Evolutionary conservation across 331 rosid genomes (phyloP).

Genomic region (Acacia pycnantha): DNA sequence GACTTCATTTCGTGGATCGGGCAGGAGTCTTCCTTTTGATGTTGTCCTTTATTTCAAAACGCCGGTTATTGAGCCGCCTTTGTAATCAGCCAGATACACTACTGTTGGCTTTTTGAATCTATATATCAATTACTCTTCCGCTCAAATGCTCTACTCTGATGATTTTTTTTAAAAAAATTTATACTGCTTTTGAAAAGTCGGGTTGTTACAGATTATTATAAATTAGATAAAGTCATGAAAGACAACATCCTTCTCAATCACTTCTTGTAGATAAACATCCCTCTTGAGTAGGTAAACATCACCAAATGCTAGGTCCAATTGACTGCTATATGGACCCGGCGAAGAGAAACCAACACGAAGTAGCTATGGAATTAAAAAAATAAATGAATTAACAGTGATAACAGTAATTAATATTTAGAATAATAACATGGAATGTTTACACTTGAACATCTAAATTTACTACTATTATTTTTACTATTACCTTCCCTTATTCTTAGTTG

Average conservation of each 20-base stretch:
- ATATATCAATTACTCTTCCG: too few relatives aligned
- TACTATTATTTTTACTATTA: background rate
- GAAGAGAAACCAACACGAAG: background rate
- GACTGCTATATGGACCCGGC: background rate
- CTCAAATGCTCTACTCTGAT: too few relatives aligned
- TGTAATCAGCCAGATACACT: too few relatives aligned
- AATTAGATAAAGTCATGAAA: background rate
- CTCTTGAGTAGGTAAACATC: background rate
- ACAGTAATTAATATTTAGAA: background rate
- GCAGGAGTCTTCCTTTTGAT: too few relatives aligned
- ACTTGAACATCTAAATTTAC: background rate
- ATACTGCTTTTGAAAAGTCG: too few relatives aligned
- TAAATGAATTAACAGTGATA: background rate
- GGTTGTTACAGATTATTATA: background rate
- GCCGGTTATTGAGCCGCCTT: too few relatives aligned
- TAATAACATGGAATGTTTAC: background rate
- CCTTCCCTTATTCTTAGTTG: background rate
- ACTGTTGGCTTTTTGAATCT: too few relatives aligned
- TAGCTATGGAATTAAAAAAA: background rate
- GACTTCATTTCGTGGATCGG: too few relatives aligned
- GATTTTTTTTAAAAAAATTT: too few relatives aligned
- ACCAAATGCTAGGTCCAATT: background rate
- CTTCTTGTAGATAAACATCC: constrained; percentile 4
- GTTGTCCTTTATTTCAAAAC: too few relatives aligned
- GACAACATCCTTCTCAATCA: background rate